Conservation (phyloP, 371 early-diverging fungal species). For the Rhizopus stolonifer region DNA sequence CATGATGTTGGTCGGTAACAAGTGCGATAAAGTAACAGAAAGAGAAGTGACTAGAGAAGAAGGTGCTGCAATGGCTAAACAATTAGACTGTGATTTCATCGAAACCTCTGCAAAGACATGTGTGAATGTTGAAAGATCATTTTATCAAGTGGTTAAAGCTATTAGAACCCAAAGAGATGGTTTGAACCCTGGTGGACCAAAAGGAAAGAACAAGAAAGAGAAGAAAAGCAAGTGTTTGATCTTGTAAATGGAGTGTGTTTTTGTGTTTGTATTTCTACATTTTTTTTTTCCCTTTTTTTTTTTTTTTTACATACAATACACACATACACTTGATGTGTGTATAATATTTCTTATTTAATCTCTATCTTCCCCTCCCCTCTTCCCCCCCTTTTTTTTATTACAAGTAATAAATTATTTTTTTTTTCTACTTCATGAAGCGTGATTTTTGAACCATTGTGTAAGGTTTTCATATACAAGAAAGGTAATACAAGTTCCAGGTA, state of each 20-base stretch:
- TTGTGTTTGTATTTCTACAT: no score
- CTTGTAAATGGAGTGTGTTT: no score
- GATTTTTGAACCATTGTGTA: constrained; percentile 65
- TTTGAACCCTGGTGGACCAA: constrained; percentile 23
- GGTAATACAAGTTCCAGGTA: constrained; percentile 95
- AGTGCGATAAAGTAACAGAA: constrained; percentile 78
- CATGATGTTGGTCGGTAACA: constrained; percentile 91
- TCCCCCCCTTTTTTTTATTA: no score
- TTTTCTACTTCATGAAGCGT: no score
- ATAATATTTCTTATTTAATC: no score
- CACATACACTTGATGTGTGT: no score
- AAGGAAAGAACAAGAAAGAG: constrained; percentile 33
- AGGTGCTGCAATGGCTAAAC: constrained; percentile 71
- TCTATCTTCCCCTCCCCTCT: no score
- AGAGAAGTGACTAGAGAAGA: constrained; percentile 75
- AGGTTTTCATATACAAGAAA: constrained; percentile 94
- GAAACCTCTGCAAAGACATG: constrained; percentile 86
- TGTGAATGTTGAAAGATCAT: constrained; percentile 74
- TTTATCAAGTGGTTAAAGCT: constrained; percentile 58
- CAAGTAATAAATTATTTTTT: no score
- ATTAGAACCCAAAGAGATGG: constrained; percentile 54
- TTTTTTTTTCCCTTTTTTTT: no score
- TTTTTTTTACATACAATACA: no score
- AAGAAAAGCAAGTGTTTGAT: constrained; percentile 41
- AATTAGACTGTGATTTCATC: constrained; percentile 68